phyloP scores from a whole-genome alignment of 768 basidiomycete genomes.

The Naganishia friedmannii region DNA sequence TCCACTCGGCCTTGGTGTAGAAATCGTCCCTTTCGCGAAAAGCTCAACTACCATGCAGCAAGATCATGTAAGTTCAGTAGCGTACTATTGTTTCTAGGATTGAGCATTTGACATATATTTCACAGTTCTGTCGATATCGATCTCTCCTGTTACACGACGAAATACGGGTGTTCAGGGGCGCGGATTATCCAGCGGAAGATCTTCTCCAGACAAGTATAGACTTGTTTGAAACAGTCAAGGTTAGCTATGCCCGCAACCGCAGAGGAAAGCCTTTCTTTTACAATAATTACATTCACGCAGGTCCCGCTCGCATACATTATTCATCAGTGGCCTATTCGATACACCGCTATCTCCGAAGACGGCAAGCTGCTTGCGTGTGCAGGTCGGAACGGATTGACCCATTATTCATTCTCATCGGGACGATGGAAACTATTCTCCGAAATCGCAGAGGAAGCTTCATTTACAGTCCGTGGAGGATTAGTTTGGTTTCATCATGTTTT shows the following conservation, averaged over 20 bases:
- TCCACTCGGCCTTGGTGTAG: slow-evolving; percentile 58
- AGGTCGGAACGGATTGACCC: slow-evolving; percentile 81
- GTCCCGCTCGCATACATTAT: slow-evolving; percentile 84
- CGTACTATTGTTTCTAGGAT: slow-evolving; percentile 14
- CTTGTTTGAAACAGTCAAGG: slow-evolving; percentile 97
- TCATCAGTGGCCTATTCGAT: slow-evolving; percentile 88
- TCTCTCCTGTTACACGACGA: slow-evolving; percentile 95
- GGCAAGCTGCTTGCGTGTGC: slow-evolving; percentile 89
- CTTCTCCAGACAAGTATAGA: slow-evolving; percentile 97
- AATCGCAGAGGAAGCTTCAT: slow-evolving; percentile 78
- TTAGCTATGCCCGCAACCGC: slow-evolving; percentile 38
- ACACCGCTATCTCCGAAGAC: slow-evolving; percentile 84
- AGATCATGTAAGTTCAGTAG: slow-evolving; percentile 62
- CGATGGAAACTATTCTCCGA: slow-evolving; percentile 88
- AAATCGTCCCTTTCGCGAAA: slow-evolving; percentile 77
- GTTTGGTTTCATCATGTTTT: slow-evolving; percentile 96
- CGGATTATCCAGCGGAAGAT: slow-evolving; percentile 90
- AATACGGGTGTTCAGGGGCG: slow-evolving; percentile 86
- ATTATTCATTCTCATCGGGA: slow-evolving; percentile 90
- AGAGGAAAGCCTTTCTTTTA: not conserved
- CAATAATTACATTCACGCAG: slow-evolving; percentile 53
- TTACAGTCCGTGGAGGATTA: slow-evolving; percentile 82
- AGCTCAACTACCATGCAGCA: slow-evolving; percentile 89
- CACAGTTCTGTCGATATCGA: slow-evolving; percentile 83
- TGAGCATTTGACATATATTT: not conserved